A percentile compares a stretch with the other conserved stretches of the same genome.
Conservation (phyloP, 2,329 filamentous ascomycete species). For the Nemania bipapillata region DNA sequence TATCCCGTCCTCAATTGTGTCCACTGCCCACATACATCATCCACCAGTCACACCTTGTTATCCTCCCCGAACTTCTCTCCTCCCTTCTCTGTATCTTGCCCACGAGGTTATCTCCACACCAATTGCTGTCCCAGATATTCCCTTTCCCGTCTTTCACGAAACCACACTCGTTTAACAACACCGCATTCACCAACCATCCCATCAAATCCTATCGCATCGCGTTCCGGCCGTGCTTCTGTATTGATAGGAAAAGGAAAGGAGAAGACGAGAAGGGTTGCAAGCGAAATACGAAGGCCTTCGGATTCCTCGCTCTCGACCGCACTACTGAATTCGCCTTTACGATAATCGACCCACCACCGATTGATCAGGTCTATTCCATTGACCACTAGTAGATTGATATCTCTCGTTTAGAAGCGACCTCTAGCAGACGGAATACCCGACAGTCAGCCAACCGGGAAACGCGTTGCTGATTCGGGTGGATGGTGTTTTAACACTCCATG, state of each 20-base stretch:
- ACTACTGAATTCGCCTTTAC: slow-evolving; percentile 12
- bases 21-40: slow-evolving; percentile 25
- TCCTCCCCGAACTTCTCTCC: slow-evolving; percentile 18
- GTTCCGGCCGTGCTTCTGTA: slow-evolving; percentile 17
- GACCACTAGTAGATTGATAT: neutral
- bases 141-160: slow-evolving; percentile 20
- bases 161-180: slow-evolving; percentile 33
- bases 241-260: slow-evolving; percentile 16
- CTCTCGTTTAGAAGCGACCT: neutral
- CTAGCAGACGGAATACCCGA: neutral
- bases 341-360: slow-evolving; percentile 13
- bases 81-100: slow-evolving; percentile 22
- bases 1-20: slow-evolving; percentile 6
- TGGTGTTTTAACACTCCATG: neutral
- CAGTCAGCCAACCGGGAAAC: neutral
- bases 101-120: slow-evolving; percentile 36
- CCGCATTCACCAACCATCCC: slow-evolving; percentile 12
- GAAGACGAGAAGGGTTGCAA: slow-evolving; percentile 1
- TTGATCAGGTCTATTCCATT: neutral
- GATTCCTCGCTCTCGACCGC: slow-evolving; percentile 14
- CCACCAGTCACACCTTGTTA: slow-evolving; percentile 30
- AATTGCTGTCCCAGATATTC: slow-evolving; percentile 10
- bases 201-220: slow-evolving; percentile 7
- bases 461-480: slow-evolving; percentile 9
- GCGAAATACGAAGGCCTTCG: slow-evolving; percentile 3